Evolutionary conservation across 2,329 filamentous ascomycete species (phyloP).

Genomic region (Xylariaceae sp.): DNA sequence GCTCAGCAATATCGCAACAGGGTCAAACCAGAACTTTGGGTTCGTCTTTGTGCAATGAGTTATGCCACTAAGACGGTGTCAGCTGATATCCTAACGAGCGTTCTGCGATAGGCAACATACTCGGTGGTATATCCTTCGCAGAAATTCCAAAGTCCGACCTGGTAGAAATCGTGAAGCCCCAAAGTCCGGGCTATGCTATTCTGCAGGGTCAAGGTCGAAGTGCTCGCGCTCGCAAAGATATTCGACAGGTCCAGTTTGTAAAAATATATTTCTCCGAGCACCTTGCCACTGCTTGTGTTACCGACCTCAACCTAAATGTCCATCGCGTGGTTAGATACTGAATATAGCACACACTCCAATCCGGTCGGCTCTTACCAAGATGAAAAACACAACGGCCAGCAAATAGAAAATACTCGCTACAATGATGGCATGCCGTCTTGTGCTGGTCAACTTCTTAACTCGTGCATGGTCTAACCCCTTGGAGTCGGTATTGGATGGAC

Average conservation of each 20-base stretch:
- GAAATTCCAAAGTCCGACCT: constrained; percentile 86
- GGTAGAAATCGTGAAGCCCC: constrained; percentile 91
- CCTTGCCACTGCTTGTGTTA: constrained; percentile 59
- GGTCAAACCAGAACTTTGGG: constrained; percentile 85
- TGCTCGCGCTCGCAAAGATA: constrained; percentile 70
- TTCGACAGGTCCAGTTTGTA: constrained; percentile 79
- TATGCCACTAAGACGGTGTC: constrained; percentile 57
- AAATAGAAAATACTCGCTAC: constrained; percentile 68
- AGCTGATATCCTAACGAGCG: constrained; percentile 30
- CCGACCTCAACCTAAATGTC: constrained; percentile 59
- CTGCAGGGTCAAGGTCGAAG: constrained; percentile 65
- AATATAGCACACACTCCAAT: too few relatives aligned
- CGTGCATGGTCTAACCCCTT: constrained; percentile 22
- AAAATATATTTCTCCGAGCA: constrained; percentile 73
- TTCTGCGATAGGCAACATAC: constrained; percentile 30
- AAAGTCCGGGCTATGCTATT: constrained; percentile 84
- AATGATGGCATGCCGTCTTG: constrained; percentile 58
- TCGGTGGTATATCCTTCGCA: constrained; percentile 78
- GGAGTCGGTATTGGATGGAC: not conserved
- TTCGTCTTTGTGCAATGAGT: constrained; percentile 69
- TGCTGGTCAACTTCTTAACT: constrained; percentile 46
- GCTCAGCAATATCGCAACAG: constrained; percentile 72
- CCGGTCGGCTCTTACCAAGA: constrained; percentile 55
- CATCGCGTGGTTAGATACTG: constrained; percentile 2
- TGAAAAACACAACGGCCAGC: constrained; percentile 62